A percentile compares a stretch with the other conserved stretches of the same genome.
These are phyloP conservation scores for Backusella macrospora DNA, from an alignment of 192 early-diverging fungal species.

Conservation along the genomic window DNA sequence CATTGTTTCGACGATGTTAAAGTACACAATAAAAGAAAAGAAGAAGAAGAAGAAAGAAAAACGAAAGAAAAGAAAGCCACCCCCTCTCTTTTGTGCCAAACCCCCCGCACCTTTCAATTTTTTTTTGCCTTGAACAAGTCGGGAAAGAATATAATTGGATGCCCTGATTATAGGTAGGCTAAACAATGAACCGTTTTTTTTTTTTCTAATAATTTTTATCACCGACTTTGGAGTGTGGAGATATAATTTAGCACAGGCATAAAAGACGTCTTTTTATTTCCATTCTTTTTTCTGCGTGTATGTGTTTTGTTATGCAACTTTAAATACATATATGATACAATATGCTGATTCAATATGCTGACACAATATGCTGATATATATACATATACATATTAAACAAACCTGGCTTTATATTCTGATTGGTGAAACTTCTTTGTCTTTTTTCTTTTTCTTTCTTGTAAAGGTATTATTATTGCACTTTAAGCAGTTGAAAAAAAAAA, in stretches of 20 bases:
- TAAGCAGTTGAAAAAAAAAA: not conserved
- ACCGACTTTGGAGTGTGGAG: too few species aligned
- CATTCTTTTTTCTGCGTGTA: not conserved
- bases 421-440: too few species aligned
- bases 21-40: not conserved
- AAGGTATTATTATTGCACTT: not conserved
- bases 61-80: not conserved
- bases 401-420: too few species aligned
- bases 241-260: not conserved
- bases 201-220: too few species aligned
- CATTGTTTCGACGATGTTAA: not conserved
- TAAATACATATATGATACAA: not conserved
- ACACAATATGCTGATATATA: not conserved
- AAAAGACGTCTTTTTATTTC: not conserved
- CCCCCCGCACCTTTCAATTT: conserved; percentile 3
- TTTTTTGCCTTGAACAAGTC: not conserved
- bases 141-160: conserved; percentile 5
- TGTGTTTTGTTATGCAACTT: not conserved
- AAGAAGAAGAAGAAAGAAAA: conserved; percentile 1
- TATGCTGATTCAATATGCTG: not conserved
- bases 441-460: not conserved
- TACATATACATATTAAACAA: not conserved
- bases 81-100: conserved; percentile 14
- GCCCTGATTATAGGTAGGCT: not conserved
- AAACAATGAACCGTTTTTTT: not conserved